Conservation (phyloP, 2,329 filamentous ascomycete genomes). For the Diaporthe nobilis region DNA sequence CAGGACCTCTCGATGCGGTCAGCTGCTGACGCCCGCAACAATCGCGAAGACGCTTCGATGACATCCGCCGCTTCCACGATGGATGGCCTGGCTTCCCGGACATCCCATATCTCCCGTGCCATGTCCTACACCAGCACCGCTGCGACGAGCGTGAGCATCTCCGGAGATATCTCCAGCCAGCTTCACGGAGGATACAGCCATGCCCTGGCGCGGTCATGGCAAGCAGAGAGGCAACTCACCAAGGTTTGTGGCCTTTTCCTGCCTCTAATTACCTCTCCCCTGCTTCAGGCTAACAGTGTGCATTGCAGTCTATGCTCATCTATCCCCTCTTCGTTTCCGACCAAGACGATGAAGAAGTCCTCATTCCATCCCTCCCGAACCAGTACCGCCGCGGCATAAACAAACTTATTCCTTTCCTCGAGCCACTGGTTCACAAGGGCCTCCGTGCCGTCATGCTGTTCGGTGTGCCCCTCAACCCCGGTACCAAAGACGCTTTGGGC, state of each 20-base stretch:
- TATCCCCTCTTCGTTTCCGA: constrained; percentile 98
- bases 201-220: constrained; percentile 84
- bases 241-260: constrained; percentile 69
- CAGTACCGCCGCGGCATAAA: constrained; percentile 92
- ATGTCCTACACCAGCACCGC: constrained; percentile 77
- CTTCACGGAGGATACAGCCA: constrained; percentile 88
- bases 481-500: constrained; percentile 90
- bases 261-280: neutral
- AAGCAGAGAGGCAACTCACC: constrained; percentile 86
- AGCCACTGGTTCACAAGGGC: constrained; percentile 89
- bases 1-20: constrained; percentile 73
- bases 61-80: constrained; percentile 62
- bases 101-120: constrained; percentile 73
- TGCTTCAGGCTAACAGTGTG: constrained; percentile 14
- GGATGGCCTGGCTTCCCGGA: constrained; percentile 71
- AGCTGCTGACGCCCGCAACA: constrained; percentile 54
- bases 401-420: constrained; percentile 85
- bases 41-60: constrained; percentile 59
- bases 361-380: constrained; percentile 91
- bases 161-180: constrained; percentile 84
- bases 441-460: constrained; percentile 95
- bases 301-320: constrained; percentile 90
- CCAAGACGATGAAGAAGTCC: constrained; percentile 89
- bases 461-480: constrained; percentile 86
- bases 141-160: constrained; percentile 78